Evolutionary conservation across 225 moss, liverwort and hornwort species (phyloP), one percentile per base, ranked within the genome.

Genomic region (Bryoerythrophyllum caledonicum): DNA sequence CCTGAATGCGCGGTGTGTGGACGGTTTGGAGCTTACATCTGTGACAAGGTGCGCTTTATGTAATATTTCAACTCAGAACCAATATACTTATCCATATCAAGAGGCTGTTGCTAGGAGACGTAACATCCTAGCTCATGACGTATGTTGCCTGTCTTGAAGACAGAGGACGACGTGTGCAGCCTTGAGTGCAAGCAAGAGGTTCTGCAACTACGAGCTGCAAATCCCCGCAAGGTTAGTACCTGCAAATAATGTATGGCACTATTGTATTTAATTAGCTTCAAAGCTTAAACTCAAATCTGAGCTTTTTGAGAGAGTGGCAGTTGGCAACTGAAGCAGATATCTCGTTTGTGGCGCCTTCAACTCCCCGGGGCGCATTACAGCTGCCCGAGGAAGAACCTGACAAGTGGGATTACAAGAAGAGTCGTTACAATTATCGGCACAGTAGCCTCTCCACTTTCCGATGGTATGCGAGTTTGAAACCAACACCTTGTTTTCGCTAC

Each of bases 111-210:
- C 62, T 62, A n/a, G n/a, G n/a, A n/a, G n/a, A 44, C 65, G 61
- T 61, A 55, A 19, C 56, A 14, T 26, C 64, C 60, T 65, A 65
- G 65, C 58, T 82, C 55, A 69, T 65, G 71, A 79, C 60, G 8
- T 48, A 17, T 82, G 64, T 58, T 75, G 49, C 24, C 26, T 73
- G 69, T 49, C 63, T 74, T 78, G 73, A 79, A 90, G 89, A 92
- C 91, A 79, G 90, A 89, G 72, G 87, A 92, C 63, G 91, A 92
- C 64, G 86, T 92, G 74, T 92, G 91, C 73, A 92, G 90, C 79
- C 73, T 88, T 57, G 87, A 86, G 69, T 92, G 91, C 84, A 92
- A 92, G 79, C 76, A 79, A 40, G 88, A 90, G 72, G 51, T 81
- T 44, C 43, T 90, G 58, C 81, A 82, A 74, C 79, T 74, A 24